Conservation (phyloP, 1,284 basidiomycete species). For the Ganoderma boninense region DNA sequence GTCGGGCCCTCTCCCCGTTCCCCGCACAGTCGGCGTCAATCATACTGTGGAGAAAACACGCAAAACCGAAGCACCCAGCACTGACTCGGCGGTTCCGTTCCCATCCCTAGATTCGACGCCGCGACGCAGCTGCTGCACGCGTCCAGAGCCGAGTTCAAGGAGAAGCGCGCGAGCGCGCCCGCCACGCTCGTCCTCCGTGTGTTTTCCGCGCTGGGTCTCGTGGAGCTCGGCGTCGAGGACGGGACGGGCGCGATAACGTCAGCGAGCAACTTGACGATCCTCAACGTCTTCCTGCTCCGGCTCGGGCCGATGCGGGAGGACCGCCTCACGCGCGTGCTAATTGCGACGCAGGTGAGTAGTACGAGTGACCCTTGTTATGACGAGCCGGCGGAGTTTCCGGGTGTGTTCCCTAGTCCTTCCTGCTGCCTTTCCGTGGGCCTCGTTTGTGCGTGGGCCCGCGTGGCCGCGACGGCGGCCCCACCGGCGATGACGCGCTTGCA, state of each 20-base stretch:
- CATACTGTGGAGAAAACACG: neutral
- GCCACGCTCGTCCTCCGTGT: slow-evolving; percentile 59
- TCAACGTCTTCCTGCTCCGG: slow-evolving; percentile 83
- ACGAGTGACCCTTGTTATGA: too few relatives aligned
- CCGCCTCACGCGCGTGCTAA: slow-evolving; percentile 75
- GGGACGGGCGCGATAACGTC: slow-evolving; percentile 62
- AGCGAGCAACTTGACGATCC: slow-evolving; percentile 87
- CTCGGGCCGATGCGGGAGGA: slow-evolving; percentile 87
- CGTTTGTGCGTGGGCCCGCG: neutral
- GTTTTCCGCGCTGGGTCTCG: slow-evolving; percentile 69
- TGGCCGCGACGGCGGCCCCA: too few relatives aligned
- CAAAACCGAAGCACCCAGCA: too few relatives aligned
- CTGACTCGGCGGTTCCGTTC: slow-evolving; percentile 21
- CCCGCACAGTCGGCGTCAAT: neutral
- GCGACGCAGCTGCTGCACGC: slow-evolving; percentile 78
- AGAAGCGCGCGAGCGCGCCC: slow-evolving; percentile 53
- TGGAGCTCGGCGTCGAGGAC: slow-evolving; percentile 66
- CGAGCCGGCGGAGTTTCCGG: too few relatives aligned
- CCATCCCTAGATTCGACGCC: slow-evolving; percentile 70
- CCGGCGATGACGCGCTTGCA: too few relatives aligned
- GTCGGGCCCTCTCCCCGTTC: neutral
- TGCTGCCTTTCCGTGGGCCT: neutral
- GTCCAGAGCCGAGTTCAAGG: slow-evolving; percentile 73
- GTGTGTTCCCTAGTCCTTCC: too few relatives aligned
- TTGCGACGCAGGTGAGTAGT: slow-evolving; percentile 73